phyloP scores from a whole-genome alignment of 140 eudicot species.

The Anethum foeniculum region DNA sequence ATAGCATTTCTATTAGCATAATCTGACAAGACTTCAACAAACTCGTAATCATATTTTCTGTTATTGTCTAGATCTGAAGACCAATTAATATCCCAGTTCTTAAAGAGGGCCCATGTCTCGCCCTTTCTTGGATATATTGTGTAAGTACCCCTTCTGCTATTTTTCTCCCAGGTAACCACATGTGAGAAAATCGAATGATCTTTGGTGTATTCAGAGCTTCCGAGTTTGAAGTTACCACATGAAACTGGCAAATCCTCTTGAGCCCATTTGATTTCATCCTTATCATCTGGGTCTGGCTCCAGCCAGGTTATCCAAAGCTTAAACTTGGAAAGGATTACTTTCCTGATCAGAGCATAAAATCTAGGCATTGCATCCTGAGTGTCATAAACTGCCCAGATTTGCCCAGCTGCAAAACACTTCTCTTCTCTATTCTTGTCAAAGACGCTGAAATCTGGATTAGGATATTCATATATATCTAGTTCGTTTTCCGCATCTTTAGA shows the following conservation, averaged over 20 bases:
- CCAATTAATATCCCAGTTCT: constrained; percentile 62
- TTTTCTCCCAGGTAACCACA: constrained; percentile 40
- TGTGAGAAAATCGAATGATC: constrained; percentile 64
- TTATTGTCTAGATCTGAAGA: constrained; percentile 10
- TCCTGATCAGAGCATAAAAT: constrained; percentile 56
- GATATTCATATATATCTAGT: constrained; percentile 33
- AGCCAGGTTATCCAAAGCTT: constrained; percentile 55
- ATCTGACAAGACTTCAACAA: constrained; percentile 61
- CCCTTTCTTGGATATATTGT: constrained; percentile 51
- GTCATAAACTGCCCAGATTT: constrained; percentile 78
- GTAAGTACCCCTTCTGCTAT: constrained; percentile 10
- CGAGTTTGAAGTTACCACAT: constrained; percentile 53
- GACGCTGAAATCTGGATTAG: constrained; percentile 63
- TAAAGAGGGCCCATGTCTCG: constrained; percentile 72
- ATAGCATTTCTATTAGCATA: constrained; percentile 29
- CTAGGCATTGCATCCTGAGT: constrained; percentile 76
- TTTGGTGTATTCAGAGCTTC: constrained; percentile 27
- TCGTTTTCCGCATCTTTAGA: constrained; percentile 17
- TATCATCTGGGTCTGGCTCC: constrained; percentile 48
- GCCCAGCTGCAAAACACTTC: constrained; percentile 42
- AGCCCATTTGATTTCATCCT: constrained; percentile 45
- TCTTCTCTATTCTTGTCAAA: constrained; percentile 49
- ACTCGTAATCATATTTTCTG: constrained; percentile 36
- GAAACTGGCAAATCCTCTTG: constrained; percentile 46
- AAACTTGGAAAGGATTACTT: constrained; percentile 28